Conservation (phyloP, 805 yeast genomes). For the Candida caryicola region DNA sequence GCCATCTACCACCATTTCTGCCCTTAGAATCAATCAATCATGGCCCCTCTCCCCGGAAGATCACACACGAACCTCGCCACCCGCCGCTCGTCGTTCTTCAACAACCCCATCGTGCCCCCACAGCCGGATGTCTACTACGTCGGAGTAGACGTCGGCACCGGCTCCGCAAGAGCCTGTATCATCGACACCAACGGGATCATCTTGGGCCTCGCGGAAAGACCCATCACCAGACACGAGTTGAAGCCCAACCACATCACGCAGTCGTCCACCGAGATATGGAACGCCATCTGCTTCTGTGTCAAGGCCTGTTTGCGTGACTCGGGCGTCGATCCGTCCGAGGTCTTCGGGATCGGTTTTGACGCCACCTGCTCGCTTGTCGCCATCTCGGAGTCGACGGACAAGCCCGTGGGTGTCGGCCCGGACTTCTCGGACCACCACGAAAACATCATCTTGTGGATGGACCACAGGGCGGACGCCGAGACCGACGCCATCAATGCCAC, state of each 20-base stretch:
- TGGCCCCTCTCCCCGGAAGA: conserved; percentile 16
- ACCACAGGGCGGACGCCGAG: conserved; percentile 86
- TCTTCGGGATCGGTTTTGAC: conserved; percentile 91
- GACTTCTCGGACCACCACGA: conserved; percentile 70
- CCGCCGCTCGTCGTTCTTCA: conserved; percentile 38
- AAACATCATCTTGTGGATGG: conserved; percentile 96
- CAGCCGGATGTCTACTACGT: conserved; percentile 55
- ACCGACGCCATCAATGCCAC: conserved; percentile 80
- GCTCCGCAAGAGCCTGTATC: conserved; percentile 92
- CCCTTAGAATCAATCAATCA: neutral
- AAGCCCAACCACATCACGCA: conserved; percentile 78
- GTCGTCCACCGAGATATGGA: conserved; percentile 89
- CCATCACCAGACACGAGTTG: conserved; percentile 73
- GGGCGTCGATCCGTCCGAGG: conserved; percentile 61
- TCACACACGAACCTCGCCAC: conserved; percentile 41
- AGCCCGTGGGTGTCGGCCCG: conserved; percentile 89
- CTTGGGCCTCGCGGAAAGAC: conserved; percentile 72
- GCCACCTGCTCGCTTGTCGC: conserved; percentile 96
- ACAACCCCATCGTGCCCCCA: conserved; percentile 31
- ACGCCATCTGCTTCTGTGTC: conserved; percentile 78
- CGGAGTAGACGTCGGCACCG: conserved; percentile 97
- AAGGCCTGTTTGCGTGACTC: conserved; percentile 71
- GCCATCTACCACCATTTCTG: no score
- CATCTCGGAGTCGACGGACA: conserved; percentile 58
- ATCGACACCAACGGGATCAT: conserved; percentile 83